Evolutionary conservation across 1,139 yeast genomes (phyloP).

Genomic region (Kodamaea plutei): DNA sequence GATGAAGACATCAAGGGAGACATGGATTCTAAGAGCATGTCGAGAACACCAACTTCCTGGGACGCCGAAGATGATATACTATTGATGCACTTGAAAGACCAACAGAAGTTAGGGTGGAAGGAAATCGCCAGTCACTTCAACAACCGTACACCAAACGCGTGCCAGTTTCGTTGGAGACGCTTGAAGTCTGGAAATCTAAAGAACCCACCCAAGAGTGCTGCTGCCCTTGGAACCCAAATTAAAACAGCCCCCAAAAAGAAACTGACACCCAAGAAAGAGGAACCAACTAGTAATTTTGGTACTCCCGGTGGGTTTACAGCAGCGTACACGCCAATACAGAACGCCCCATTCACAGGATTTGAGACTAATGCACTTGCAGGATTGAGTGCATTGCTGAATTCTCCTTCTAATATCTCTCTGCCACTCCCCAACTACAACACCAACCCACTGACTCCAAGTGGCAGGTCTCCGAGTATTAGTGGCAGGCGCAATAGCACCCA

Average conservation of each 20-base stretch:
- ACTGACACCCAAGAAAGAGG: slow-evolving; percentile 23
- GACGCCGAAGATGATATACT: slow-evolving; percentile 68
- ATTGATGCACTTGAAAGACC: slow-evolving; percentile 65
- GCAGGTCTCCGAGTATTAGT: slow-evolving; percentile 18
- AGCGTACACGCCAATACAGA: slow-evolving; percentile 35
- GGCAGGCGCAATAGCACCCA: slow-evolving; percentile 12
- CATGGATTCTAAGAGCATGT: slow-evolving; percentile 13
- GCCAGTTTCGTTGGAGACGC: slow-evolving; percentile 77
- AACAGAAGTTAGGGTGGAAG: slow-evolving; percentile 72
- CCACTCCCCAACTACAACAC: slow-evolving; percentile 23
- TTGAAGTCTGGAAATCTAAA: slow-evolving; percentile 62
- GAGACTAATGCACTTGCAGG: slow-evolving; percentile 48
- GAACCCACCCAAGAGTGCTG: slow-evolving; percentile 48
- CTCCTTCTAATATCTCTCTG: slow-evolving; percentile 32
- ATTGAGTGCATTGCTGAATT: slow-evolving; percentile 40
- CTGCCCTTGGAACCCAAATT: slow-evolving; percentile 16
- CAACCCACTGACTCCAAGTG: slow-evolving; percentile 23
- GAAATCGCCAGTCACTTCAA: slow-evolving; percentile 66
- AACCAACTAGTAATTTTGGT: slow-evolving; percentile 9
- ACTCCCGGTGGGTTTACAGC: slow-evolving; percentile 22
- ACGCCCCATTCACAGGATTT: slow-evolving; percentile 40
- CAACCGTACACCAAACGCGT: slow-evolving; percentile 72
- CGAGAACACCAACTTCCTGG: slow-evolving; percentile 68
- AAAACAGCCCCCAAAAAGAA: slow-evolving; percentile 9
- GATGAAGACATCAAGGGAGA: not conserved